These are phyloP conservation scores for Akebia trifoliata DNA, from an alignment of 164 flowering plant genomes.

Conservation along the genomic window DNA sequence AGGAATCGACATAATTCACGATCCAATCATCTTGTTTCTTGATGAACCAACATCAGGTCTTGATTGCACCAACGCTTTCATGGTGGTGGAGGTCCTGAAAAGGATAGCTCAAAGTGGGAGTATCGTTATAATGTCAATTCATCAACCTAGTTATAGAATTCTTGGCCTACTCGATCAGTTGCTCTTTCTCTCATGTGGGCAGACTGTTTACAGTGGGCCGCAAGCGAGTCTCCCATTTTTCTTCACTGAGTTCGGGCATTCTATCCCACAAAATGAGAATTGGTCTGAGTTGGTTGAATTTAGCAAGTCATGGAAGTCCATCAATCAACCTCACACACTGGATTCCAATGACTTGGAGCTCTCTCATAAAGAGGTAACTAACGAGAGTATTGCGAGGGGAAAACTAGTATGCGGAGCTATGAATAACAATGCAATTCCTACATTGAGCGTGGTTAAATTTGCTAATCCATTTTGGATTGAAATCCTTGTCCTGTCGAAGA, in stretches of 20 bases:
- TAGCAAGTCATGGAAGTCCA: slow-evolving; percentile 53
- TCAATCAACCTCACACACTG: slow-evolving; percentile 5
- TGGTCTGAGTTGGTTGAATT: slow-evolving; percentile 75
- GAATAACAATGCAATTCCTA: slow-evolving; percentile 14
- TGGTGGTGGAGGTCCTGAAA: slow-evolving; percentile 64
- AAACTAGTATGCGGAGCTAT: slow-evolving; percentile 73
- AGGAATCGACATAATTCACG: slow-evolving; percentile 64
- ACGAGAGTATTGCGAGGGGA: slow-evolving; percentile 71
- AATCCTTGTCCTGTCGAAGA: slow-evolving; percentile 42
- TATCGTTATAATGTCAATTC: slow-evolving; percentile 55
- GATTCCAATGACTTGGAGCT: slow-evolving; percentile 5
- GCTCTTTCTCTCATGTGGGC: slow-evolving; percentile 72
- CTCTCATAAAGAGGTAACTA: slow-evolving; percentile 66
- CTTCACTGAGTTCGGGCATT: slow-evolving; percentile 68
- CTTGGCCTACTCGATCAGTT: slow-evolving; percentile 56
- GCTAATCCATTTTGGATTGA: slow-evolving; percentile 85
- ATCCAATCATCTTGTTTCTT: slow-evolving; percentile 53
- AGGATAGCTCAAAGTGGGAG: slow-evolving; percentile 60
- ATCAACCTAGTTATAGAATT: slow-evolving; percentile 60
- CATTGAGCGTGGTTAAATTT: slow-evolving; percentile 37
- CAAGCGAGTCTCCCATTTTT: slow-evolving; percentile 45
- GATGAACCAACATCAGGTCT: slow-evolving; percentile 72
- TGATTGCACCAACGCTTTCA: slow-evolving; percentile 61
- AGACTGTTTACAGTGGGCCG: slow-evolving; percentile 65
- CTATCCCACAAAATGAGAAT: slow-evolving; percentile 78